A percentile compares a stretch with the other conserved stretches of the same genome.
Evolutionary conservation across 495 filamentous ascomycete genomes (phyloP).

Genomic region (Penicillium subrubescens): DNA sequence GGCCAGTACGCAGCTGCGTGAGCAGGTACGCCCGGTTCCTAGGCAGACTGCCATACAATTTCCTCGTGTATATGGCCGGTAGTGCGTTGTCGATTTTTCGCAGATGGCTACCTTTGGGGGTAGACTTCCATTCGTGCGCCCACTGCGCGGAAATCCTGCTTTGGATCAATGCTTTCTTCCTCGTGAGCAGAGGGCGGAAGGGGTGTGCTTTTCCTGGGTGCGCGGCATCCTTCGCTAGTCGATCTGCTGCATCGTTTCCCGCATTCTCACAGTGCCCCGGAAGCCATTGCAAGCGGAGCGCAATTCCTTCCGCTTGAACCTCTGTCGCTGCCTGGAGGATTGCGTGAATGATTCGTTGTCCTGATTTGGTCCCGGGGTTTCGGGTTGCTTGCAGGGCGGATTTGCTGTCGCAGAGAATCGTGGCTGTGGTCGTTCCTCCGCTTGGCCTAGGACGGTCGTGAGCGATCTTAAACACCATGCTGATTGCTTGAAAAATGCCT

Average conservation of each 20-base stretch:
- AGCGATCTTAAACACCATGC: conserved; percentile 14
- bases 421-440: too few relatives aligned
- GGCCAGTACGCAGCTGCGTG: too few relatives aligned
- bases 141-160: conserved; percentile 12
- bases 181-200: conserved; percentile 18
- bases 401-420: conserved; percentile 19
- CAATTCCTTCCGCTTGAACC: conserved; percentile 8
- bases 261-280: conserved; percentile 16
- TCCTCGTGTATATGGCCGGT: conserved; percentile 18
- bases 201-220: conserved; percentile 17
- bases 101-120: conserved; percentile 12
- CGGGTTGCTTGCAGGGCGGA: conserved; percentile 24
- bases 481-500: too few relatives aligned
- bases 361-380: conserved; percentile 19
- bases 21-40: conserved; percentile 3
- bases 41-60: conserved; percentile 14
- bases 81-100: conserved; percentile 16
- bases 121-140: conserved; percentile 20
- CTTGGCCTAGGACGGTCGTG: too few relatives aligned
- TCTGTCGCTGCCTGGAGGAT: conserved; percentile 21
- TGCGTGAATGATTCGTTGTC: conserved; percentile 23
- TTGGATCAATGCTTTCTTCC: conserved; percentile 12
- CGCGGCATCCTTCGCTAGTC: conserved; percentile 12
- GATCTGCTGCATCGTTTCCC: conserved; percentile 21
- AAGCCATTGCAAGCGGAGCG: conserved; percentile 25